These are phyloP conservation scores for Boletus rubescentipes DNA, from an alignment of 768 basidiomycete species.

Conservation along the genomic window DNA sequence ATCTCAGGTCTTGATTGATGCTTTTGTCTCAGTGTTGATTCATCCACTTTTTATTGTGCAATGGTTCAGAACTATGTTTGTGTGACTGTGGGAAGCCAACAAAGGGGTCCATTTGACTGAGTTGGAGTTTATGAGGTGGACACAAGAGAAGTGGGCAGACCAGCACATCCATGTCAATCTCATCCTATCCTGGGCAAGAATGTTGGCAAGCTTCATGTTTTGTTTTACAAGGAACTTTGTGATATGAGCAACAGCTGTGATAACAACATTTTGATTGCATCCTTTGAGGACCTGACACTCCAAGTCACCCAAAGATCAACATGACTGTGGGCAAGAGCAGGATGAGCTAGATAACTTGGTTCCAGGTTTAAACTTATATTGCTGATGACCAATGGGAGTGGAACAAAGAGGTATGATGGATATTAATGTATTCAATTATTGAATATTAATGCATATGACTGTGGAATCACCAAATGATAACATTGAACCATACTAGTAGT, in stretches of 20 bases:
- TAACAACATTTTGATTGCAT: slow-evolving; percentile 40
- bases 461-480: too few relatives aligned
- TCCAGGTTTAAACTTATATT: slow-evolving; percentile 23
- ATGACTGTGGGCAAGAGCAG: slow-evolving; percentile 15
- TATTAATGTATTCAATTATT: slow-evolving; percentile 30
- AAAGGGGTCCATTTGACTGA: slow-evolving; percentile 35
- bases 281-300: slow-evolving; percentile 38
- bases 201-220: slow-evolving; percentile 41
- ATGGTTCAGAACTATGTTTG: slow-evolving; percentile 44
- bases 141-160: slow-evolving; percentile 11
- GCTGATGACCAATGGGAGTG: slow-evolving; percentile 31
- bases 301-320: slow-evolving; percentile 5
- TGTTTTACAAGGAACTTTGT: slow-evolving; percentile 47
- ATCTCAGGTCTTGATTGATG: slow-evolving; percentile 36
- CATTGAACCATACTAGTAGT: too few relatives aligned
- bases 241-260: slow-evolving; percentile 46
- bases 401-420: slow-evolving; percentile 43
- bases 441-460: too few relatives aligned
- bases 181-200: slow-evolving; percentile 27
- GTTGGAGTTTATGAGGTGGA: slow-evolving; percentile 32
- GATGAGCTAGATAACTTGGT: slow-evolving; percentile 13
- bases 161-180: slow-evolving; percentile 21
- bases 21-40: slow-evolving; percentile 27
- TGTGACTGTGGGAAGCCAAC: slow-evolving; percentile 50
- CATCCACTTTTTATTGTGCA: slow-evolving; percentile 40